These are phyloP conservation scores for Pestalotiopsis sp. DNA, from an alignment of 2,329 filamentous ascomycete species.

Conservation along the genomic window DNA sequence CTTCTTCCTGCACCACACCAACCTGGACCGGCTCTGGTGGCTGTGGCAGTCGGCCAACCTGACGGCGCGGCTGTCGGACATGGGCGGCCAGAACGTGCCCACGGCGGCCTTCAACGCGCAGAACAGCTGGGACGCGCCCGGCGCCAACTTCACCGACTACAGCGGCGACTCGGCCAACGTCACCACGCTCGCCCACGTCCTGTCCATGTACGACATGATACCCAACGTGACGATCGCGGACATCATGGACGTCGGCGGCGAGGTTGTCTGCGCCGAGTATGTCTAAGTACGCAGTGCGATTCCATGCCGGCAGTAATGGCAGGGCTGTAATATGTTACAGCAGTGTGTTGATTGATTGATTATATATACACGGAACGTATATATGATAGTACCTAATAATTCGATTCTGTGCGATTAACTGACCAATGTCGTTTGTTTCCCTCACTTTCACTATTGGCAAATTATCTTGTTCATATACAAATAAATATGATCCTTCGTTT, in stretches of 20 bases:
- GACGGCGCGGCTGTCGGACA: slow-evolving; percentile 24
- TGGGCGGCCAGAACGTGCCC: slow-evolving; percentile 23
- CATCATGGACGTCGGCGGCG: slow-evolving; percentile 21
- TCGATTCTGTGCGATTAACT: too few species aligned
- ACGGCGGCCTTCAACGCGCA: neutral
- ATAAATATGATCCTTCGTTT: neutral
- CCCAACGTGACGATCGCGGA: slow-evolving; percentile 36
- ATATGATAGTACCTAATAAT: too few species aligned
- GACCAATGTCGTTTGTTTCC: too few species aligned
- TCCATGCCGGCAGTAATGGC: neutral
- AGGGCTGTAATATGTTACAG: neutral
- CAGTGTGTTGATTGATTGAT: neutral
- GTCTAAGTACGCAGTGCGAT: slow-evolving; percentile 8
- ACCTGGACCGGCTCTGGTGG: slow-evolving; percentile 32
- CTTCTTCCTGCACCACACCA: slow-evolving; percentile 33
- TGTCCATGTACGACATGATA: slow-evolving; percentile 3
- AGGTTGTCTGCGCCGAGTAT: slow-evolving; percentile 21
- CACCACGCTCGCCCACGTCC: slow-evolving; percentile 1
- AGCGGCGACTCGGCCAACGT: slow-evolving; percentile 15
- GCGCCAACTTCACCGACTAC: slow-evolving; percentile 17
- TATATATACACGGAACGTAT: neutral
- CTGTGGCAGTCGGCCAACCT: slow-evolving; percentile 29
- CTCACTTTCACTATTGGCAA: too few species aligned
- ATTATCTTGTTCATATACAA: too few species aligned
- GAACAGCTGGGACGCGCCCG: slow-evolving; percentile 11